Evolutionary conservation across 257 asterid species (phyloP).

Genomic region (Solanum corneliomulleri): DNA sequence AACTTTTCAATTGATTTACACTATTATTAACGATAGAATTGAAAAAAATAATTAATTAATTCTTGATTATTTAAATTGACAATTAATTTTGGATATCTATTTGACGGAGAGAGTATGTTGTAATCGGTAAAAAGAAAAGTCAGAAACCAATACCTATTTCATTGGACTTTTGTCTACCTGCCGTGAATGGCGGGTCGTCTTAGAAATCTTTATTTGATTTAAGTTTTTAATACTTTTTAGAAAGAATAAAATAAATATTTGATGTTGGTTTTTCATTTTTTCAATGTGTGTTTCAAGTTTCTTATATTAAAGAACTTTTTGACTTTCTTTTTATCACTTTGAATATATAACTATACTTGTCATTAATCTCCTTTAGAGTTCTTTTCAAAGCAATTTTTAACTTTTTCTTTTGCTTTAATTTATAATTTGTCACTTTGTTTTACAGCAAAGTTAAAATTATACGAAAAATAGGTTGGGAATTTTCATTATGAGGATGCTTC

Average conservation of each 20-base stretch:
- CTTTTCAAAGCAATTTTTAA: neutral
- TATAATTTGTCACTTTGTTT: neutral
- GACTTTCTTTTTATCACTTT: neutral
- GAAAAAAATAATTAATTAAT: too few relatives aligned
- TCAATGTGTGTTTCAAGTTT: neutral
- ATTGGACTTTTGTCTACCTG: neutral
- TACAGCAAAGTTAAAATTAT: neutral
- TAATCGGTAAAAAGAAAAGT: neutral
- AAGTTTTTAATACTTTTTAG: neutral
- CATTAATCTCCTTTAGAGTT: neutral
- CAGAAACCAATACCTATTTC: neutral
- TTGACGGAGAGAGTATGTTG: neutral
- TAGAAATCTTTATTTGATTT: neutral
- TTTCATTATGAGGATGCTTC: neutral
- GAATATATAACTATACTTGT: neutral
- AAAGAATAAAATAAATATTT: neutral
- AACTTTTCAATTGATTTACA: too few relatives aligned
- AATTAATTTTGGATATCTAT: too few relatives aligned
- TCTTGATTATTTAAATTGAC: too few relatives aligned
- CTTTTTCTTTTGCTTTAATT: neutral
- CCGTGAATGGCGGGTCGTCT: conserved; percentile 3
- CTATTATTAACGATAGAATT: too few relatives aligned
- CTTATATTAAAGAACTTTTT: neutral
- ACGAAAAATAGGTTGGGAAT: neutral
- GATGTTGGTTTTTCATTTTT: neutral